Percentiles rank a stretch among this genome's conserved stretches.
Evolutionary conservation across 306 rosid genomes (phyloP).

Genomic region (Castanospermum australe): DNA sequence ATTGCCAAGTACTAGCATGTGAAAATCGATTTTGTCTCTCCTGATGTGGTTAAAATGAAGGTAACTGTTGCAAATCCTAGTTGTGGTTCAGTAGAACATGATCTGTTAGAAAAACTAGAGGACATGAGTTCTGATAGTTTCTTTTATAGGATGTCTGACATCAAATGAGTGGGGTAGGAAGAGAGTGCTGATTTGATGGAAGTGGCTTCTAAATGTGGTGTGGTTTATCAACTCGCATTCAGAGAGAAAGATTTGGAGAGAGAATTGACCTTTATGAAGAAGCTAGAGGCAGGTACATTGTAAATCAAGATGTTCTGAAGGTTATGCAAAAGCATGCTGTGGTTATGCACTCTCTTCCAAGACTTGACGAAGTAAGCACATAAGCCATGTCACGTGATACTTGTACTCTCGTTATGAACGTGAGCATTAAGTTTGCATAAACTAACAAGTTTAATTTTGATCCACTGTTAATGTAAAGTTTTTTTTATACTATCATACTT

Average conservation of each 20-base stretch:
- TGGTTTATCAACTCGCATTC: conserved; percentile 94
- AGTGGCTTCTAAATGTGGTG: conserved; percentile 81
- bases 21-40: conserved; percentile 79
- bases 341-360: conserved; percentile 91
- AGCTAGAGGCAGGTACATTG: conserved; percentile 91
- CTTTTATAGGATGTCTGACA: conserved; percentile 69
- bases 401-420: neutral
- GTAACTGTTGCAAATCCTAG: conserved; percentile 37
- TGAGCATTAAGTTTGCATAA: conserved; percentile 2
- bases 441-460: too few species aligned
- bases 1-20: conserved; percentile 74
- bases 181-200: conserved; percentile 83
- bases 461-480: too few species aligned
- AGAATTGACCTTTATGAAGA: conserved; percentile 73
- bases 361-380: conserved; percentile 79
- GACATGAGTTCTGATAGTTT: neutral
- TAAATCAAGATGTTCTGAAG: conserved; percentile 56
- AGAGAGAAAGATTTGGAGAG: conserved; percentile 80
- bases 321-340: conserved; percentile 81
- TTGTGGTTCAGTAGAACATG: neutral
- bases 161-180: conserved; percentile 78
- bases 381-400: neutral
- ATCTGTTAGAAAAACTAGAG: neutral
- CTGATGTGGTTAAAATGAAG: conserved; percentile 88
- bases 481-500: too few species aligned